Evolutionary conservation across 139 green algal species (phyloP).

Genomic region (Medakamo hakoo): DNA sequence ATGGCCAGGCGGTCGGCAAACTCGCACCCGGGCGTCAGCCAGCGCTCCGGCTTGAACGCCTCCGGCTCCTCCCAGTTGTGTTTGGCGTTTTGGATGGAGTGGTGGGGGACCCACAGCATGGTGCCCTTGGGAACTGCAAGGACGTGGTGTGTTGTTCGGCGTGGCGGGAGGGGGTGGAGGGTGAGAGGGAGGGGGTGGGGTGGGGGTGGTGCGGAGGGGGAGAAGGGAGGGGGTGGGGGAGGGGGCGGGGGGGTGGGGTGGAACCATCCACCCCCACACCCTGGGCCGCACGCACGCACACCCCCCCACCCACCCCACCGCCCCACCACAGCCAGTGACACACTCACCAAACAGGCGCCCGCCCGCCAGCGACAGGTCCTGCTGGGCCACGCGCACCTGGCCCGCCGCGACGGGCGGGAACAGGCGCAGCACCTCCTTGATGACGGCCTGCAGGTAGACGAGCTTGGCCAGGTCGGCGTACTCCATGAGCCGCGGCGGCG

Average conservation of each 20-base stretch:
- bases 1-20: slow-evolving; percentile 5
- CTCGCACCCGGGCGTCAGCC: slow-evolving; percentile 19
- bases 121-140: background rate
- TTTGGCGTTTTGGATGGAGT: slow-evolving; percentile 27
- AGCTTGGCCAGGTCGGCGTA: slow-evolving; percentile 8
- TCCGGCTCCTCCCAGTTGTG: slow-evolving; percentile 19
- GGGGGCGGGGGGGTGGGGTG: no score
- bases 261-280: no score
- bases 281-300: no score
- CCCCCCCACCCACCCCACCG: no score
- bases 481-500: slow-evolving; percentile 6
- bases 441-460: slow-evolving; percentile 7
- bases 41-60: slow-evolving; percentile 31
- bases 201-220: no score
- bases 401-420: slow-evolving; percentile 8
- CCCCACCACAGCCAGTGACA: no score
- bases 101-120: slow-evolving; percentile 15
- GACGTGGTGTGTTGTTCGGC: no score
- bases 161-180: no score
- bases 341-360: slow-evolving; percentile 1
- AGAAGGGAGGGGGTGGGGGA: no score
- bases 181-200: no score
- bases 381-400: background rate
- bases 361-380: slow-evolving; percentile 10
- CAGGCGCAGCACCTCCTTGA: slow-evolving; percentile 34